Percentiles rank a stretch among this genome's conserved stretches.
phyloP scores from a whole-genome alignment of 306 rosid species.

The Luffa aegyptiaca region DNA sequence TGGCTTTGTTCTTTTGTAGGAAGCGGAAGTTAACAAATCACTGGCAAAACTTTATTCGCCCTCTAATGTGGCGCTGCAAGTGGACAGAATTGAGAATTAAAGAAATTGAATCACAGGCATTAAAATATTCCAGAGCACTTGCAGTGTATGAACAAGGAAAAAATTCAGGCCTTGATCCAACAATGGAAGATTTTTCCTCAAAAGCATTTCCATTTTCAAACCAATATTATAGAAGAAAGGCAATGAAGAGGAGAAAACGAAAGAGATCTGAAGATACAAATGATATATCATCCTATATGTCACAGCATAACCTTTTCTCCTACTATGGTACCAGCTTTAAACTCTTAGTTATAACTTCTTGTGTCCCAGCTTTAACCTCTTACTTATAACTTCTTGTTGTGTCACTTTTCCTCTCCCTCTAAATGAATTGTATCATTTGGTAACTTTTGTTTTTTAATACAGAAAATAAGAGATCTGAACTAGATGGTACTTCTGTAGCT shows the following conservation, averaged over 20 bases:
- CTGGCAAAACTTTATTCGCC: constrained; percentile 73
- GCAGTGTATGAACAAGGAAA: constrained; percentile 29
- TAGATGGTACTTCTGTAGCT: constrained; percentile 38
- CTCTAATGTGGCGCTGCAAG: constrained; percentile 84
- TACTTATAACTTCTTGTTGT: constrained; percentile 3
- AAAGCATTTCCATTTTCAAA: constrained; percentile 41
- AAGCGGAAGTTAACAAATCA: constrained; percentile 77
- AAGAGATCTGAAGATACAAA: constrained; percentile 46
- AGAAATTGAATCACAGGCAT: constrained; percentile 50
- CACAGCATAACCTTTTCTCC: constrained; percentile 54
- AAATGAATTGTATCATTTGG: constrained; percentile 9
- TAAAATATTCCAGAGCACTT: constrained; percentile 49
- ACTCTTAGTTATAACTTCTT: neutral
- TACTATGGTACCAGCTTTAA: constrained; percentile 39
- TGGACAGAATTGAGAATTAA: constrained; percentile 80
- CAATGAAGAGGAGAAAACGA: constrained; percentile 64
- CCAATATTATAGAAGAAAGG: constrained; percentile 27
- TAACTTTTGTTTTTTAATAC: constrained; percentile 17
- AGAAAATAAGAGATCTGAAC: constrained; percentile 71
- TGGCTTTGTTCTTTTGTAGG: constrained; percentile 32
- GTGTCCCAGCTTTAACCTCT: constrained; percentile 11
- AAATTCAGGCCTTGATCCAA: constrained; percentile 25
- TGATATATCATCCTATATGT: constrained; percentile 38
- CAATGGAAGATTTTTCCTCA: constrained; percentile 28
- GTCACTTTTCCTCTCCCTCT: constrained; percentile 11